phyloP scores from a whole-genome alignment of 2,329 filamentous ascomycete species.

The Neobulgaria alba region DNA sequence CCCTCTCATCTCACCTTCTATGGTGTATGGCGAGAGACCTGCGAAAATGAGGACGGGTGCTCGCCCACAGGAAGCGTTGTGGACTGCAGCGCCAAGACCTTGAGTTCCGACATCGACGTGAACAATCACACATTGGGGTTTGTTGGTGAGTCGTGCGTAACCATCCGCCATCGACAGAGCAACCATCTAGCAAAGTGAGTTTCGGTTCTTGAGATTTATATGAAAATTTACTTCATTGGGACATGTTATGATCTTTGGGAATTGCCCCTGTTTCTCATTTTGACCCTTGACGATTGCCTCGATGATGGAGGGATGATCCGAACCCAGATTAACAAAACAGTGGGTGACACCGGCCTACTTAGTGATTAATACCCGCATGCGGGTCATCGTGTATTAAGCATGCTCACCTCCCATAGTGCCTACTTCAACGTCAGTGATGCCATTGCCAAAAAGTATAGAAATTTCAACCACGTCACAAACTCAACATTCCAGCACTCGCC shows the following conservation, averaged over 20 bases:
- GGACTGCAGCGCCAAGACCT: conserved; percentile 55
- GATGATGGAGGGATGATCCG: conserved; percentile 59
- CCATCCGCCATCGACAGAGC: conserved; percentile 71
- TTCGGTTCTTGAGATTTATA: conserved; percentile 3
- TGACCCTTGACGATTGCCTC: conserved; percentile 67
- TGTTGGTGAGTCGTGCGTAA: conserved; percentile 57
- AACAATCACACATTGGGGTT: conserved; percentile 58
- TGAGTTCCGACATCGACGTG: conserved; percentile 72
- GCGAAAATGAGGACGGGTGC: conserved; percentile 66
- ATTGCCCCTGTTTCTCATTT: conserved; percentile 51
- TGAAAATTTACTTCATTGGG: conserved; percentile 51
- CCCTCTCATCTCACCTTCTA: conserved; percentile 63
- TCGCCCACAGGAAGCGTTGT: conserved; percentile 63
- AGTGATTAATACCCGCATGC: background rate
- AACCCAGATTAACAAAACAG: conserved; percentile 52
- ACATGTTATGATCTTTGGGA: conserved; percentile 62
- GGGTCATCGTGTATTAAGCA: background rate
- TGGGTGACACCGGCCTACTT: conserved; percentile 39
- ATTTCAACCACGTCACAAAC: background rate
- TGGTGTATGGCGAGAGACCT: conserved; percentile 63
- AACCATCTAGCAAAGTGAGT: conserved; percentile 47
- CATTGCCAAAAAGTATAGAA: background rate
- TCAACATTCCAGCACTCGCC: background rate
- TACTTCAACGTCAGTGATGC: conserved; percentile 50
- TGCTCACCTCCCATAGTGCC: conserved; percentile 51